A percentile compares a stretch with the other conserved stretches of the same genome.
phyloP scores from a whole-genome alignment of 2,329 filamentous ascomycete genomes.

The Cordyceps cateniannulata region DNA sequence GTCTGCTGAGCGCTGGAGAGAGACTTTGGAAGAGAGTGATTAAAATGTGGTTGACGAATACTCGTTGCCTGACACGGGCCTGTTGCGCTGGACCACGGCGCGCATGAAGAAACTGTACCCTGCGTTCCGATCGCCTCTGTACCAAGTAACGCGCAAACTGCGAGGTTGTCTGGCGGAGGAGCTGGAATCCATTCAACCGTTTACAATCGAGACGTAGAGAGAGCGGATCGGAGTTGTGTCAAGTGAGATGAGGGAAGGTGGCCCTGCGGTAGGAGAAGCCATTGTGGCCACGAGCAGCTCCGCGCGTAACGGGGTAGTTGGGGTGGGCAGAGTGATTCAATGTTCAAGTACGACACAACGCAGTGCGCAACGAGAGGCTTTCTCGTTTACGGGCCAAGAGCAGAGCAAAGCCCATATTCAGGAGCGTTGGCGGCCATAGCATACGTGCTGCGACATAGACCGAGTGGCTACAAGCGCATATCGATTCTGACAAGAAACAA shows the following conservation, averaged over 20 bases:
- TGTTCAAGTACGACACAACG: background rate
- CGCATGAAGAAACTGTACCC: constrained; percentile 9
- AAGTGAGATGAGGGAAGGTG: no score
- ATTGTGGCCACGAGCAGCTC: no score
- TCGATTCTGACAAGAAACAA: constrained; percentile 16
- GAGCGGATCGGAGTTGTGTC: background rate
- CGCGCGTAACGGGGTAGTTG: no score
- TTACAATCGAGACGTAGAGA: constrained; percentile 11
- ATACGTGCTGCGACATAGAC: constrained; percentile 8
- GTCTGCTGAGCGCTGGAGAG: constrained; percentile 15
- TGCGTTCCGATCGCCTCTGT: constrained; percentile 6
- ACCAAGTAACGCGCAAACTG: constrained; percentile 8
- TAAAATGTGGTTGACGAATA: constrained; percentile 11
- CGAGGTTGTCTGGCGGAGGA: constrained; percentile 1
- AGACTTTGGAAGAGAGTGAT: constrained; percentile 15
- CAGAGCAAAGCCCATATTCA: background rate
- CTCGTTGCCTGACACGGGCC: constrained; percentile 9
- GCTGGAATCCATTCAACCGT: constrained; percentile 11
- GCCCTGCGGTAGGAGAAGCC: no score
- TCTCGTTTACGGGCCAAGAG: background rate
- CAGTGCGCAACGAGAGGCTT: background rate
- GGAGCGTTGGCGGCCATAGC: no score
- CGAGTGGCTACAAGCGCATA: constrained; percentile 9
- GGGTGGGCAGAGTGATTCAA: no score
- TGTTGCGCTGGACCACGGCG: background rate